Evolutionary conservation across 2,329 filamentous ascomycete genomes (phyloP), one percentile per base, ranked within the genome.

Genomic region (Penicillium sp.): DNA sequence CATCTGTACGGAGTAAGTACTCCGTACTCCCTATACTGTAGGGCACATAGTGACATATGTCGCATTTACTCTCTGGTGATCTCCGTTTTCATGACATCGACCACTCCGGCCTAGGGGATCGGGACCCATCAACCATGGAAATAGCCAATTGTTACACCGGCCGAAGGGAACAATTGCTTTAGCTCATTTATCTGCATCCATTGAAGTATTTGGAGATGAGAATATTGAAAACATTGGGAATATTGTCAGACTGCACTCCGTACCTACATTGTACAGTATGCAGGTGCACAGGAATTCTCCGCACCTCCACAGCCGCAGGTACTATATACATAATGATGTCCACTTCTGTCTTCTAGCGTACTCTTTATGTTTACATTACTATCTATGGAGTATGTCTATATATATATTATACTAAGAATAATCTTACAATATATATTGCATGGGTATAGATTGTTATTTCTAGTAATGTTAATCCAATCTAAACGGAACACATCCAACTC

Each of bases 81-180:
- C 50, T 40, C 48, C 50, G 53, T 52, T 58, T 57, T 37, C 47
- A 64, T 65, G 61, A 65, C 61, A 63, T 65, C 61, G 57, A 59
- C 50, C 55, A 61, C 54, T 63, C 26, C 14, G 18, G 43, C 13
- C n/a, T 22, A 38, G 24, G 43, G 20, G 20, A 34, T 56, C 16
- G 55, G 49, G 39, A 55, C 20, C 20, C 37, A 20, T 39, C 50
- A 59, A 61, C 63, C 63, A 57, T 65, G 60, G 61, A 50, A 50
- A 32, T n/a, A 22, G 16, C 53, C 54, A 40, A 60, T 62, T 62
- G 52, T 63, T 55, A 51, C 53, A 50, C 59, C 56, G 53, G 59
- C 37, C 35, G 43, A 56, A 60, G 14, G 58, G 52, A 50, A 43
- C 35, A 45, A 46, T 37, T 39, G 31, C 34, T 18, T 18, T 35